phyloP scores from a whole-genome alignment of 441 rosid species.

The Geranium incanum region DNA sequence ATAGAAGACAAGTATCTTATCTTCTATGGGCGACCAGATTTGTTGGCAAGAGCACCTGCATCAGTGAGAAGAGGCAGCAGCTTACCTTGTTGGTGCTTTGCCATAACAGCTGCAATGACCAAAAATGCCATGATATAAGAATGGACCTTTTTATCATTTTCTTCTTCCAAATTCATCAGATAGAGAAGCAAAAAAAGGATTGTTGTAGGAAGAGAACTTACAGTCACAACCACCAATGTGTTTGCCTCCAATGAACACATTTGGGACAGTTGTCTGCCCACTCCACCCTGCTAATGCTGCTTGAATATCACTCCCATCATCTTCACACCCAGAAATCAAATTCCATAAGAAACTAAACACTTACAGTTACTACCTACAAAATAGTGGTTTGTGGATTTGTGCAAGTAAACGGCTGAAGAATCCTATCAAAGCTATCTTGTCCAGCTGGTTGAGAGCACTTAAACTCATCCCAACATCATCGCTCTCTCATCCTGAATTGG shows the following conservation, averaged over 20 bases:
- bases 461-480: no score
- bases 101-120: constrained; percentile 38
- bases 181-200: background rate
- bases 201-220: constrained; percentile 21
- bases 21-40: constrained; percentile 24
- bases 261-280: constrained; percentile 54
- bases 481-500: no score
- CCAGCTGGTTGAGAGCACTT: no score
- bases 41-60: constrained; percentile 45
- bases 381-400: background rate
- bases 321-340: constrained; percentile 23
- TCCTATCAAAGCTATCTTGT: background rate
- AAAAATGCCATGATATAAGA: background rate
- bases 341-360: background rate
- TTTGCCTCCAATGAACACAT: constrained; percentile 55
- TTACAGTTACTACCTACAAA: background rate
- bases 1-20: no score
- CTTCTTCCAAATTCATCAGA: background rate
- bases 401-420: background rate
- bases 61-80: constrained; percentile 47
- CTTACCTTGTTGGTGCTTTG: constrained; percentile 42
- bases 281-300: constrained; percentile 55
- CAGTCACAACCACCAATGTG: constrained; percentile 71
- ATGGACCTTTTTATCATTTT: no score
- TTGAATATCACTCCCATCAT: constrained; percentile 54